Evolutionary conservation across 1,139 yeast species (phyloP), one percentile per base, ranked within the genome.

Genomic region (Nadsonia commutata): DNA sequence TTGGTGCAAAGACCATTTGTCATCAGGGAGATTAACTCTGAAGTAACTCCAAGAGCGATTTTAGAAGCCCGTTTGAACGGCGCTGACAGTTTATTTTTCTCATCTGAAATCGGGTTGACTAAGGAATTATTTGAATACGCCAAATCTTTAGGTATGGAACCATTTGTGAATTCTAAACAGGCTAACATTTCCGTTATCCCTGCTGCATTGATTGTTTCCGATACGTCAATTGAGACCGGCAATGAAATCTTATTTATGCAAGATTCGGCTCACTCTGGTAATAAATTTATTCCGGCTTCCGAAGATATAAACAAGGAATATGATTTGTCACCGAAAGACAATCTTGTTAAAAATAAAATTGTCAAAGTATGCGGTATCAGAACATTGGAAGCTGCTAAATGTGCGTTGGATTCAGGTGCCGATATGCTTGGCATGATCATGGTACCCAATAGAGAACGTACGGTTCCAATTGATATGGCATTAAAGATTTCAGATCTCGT

Each of bases 41-140:
- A 27, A 4, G 16, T 9, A 4, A 27, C 16, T 27, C n/a, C 13
- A 4, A 4, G n/a, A 9, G 33, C 33, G 63, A 82, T 90, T 45
- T 66, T 86, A 49, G 97, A 90, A 61, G 94, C 96, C 21, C 74
- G 98, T 49, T 68, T 90, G 45, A 84, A 88, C 1, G 98, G 98
- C 46, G 98, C 98, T 1, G 98, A 90, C 58, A 72, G 95, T 0
- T 90, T 90, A 6, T 67, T 90, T 49, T 71, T 90, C 49, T 90
- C 93, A 98, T 70, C 93, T 45, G 64, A 70, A 9, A 76, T 75
- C 46, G 60, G 55, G 1, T 60, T 70, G 45, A 70, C 90, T 44
- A 64, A 64, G 41, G 71, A 72, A 46, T 71, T 90, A 31, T 85
- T 83, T 58, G 61, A 68, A n/a, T 90, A 81, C 64, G 76, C 95